Conservation (phyloP, 1,284 basidiomycete species). For the Abortiporus biennis region DNA sequence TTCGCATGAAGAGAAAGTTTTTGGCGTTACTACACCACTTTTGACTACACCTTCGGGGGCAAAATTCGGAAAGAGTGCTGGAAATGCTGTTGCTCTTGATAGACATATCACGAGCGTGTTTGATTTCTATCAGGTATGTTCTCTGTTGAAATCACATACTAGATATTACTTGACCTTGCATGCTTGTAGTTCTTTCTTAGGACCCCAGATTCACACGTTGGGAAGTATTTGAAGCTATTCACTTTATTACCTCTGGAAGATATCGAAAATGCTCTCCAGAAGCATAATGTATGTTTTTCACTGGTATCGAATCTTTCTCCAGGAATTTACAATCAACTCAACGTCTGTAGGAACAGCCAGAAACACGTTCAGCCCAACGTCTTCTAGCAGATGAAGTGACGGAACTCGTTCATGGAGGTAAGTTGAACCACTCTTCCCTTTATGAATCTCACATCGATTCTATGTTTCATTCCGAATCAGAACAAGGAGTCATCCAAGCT, state of each 20-base stretch:
- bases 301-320: slow-evolving; percentile 6
- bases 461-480: slow-evolving; percentile 18
- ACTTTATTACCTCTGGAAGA: slow-evolving; percentile 67
- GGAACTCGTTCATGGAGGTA: slow-evolving; percentile 80
- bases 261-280: slow-evolving; percentile 52
- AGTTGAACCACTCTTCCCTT: slow-evolving; percentile 16
- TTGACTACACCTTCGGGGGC: slow-evolving; percentile 86
- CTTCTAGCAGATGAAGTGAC: slow-evolving; percentile 85
- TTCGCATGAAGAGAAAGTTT: slow-evolving; percentile 44
- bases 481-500: slow-evolving; percentile 42
- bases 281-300: slow-evolving; percentile 51
- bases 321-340: slow-evolving; percentile 1
- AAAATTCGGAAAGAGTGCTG: slow-evolving; percentile 97
- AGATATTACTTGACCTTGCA: too few relatives aligned
- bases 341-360: slow-evolving; percentile 41
- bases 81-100: slow-evolving; percentile 94
- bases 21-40: slow-evolving; percentile 91
- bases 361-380: slow-evolving; percentile 68
- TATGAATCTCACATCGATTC: slow-evolving; percentile 1
- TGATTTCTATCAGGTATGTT: slow-evolving; percentile 85
- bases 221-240: slow-evolving; percentile 77
- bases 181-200: slow-evolving; percentile 82
- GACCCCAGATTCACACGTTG: slow-evolving; percentile 79
- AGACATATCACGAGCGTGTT: slow-evolving; percentile 70
- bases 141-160: neutral